A percentile compares a stretch with the other conserved stretches of the same genome.
Evolutionary conservation across 768 basidiomycete species (phyloP).

Genomic region (Suillus cothurnatus): DNA sequence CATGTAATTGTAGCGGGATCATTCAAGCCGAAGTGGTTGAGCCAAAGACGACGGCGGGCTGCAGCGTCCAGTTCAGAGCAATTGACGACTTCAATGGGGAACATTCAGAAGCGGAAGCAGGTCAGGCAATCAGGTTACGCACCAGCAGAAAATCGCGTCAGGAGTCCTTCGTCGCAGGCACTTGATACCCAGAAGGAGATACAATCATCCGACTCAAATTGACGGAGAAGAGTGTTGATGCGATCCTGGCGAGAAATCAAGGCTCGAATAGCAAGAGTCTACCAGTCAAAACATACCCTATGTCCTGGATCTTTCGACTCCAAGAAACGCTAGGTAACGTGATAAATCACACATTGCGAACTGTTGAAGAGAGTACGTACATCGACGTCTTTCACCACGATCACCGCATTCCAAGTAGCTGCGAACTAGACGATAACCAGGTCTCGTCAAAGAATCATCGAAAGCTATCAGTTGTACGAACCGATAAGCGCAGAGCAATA

Average conservation of each 20-base stretch:
- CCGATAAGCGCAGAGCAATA: background rate
- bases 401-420: background rate
- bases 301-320: background rate
- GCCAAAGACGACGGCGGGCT: constrained; percentile 5
- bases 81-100: background rate
- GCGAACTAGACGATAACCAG: background rate
- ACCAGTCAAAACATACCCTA: background rate
- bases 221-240: background rate
- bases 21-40: background rate
- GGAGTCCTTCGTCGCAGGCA: background rate
- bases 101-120: background rate
- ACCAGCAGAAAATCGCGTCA: background rate
- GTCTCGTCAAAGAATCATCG: background rate
- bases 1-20: background rate
- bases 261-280: background rate
- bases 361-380: background rate
- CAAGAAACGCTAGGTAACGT: background rate
- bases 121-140: background rate
- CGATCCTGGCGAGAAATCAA: background rate
- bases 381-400: background rate
- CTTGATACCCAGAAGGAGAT: constrained; percentile 4
- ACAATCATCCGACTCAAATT: constrained; percentile 1
- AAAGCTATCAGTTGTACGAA: background rate
- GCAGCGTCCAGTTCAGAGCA: background rate
- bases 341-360: background rate